Conservation (phyloP, 257 asterid species). For the Henckelia pumila region DNA sequence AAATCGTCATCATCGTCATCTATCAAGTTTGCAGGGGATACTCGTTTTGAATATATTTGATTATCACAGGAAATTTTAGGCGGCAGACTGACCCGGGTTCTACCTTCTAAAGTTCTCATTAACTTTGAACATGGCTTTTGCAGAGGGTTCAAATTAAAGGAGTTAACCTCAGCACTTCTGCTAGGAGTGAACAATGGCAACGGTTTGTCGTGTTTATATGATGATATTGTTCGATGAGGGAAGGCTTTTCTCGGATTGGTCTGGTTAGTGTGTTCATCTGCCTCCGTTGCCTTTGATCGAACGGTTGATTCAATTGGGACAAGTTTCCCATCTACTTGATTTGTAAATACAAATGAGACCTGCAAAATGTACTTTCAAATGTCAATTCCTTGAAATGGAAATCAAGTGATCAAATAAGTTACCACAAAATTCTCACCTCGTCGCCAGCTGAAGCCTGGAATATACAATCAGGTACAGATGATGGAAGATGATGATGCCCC, state of each 20-base stretch:
- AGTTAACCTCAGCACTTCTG: conserved; percentile 27
- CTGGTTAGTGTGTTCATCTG: conserved; percentile 32
- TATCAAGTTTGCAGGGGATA: conserved; percentile 35
- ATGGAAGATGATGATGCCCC: conserved; percentile 89
- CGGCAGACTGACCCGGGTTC: conserved; percentile 24
- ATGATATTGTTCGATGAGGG: conserved; percentile 30
- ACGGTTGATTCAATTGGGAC: conserved; percentile 68
- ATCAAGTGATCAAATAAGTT: conserved; percentile 14
- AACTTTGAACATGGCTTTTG: conserved; percentile 43
- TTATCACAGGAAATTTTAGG: conserved; percentile 34
- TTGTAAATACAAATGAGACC: conserved; percentile 93
- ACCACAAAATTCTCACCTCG: conserved; percentile 53
- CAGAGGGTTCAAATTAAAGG: conserved; percentile 40
- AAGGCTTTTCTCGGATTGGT: conserved; percentile 34
- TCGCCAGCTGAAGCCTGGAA: conserved; percentile 92
- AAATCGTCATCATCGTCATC: conserved; percentile 79
- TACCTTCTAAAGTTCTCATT: conserved; percentile 50
- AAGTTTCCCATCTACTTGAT: conserved; percentile 90
- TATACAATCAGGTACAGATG: conserved; percentile 81
- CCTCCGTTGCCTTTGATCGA: conserved; percentile 36
- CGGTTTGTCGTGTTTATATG: background rate
- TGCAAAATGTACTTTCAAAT: conserved; percentile 28
- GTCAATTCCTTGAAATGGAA: background rate
- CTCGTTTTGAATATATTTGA: conserved; percentile 45
- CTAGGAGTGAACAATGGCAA: background rate